Base-by-base conservation (phyloP, 139 green algal genomes). In the Volvox reticuliferus region DNA sequence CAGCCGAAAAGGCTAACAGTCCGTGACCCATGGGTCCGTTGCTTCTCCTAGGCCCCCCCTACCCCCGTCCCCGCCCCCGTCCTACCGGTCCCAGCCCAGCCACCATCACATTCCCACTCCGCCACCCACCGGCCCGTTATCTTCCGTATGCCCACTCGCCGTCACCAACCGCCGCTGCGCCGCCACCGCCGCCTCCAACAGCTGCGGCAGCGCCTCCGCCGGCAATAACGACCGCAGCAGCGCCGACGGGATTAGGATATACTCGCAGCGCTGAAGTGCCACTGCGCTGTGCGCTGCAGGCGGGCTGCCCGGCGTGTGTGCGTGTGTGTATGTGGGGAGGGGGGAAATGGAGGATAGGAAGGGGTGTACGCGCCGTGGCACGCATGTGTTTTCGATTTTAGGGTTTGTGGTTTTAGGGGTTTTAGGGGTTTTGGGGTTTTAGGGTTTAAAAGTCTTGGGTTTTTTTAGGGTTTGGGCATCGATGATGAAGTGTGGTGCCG, bases 221-320 rank as follows among this genome's bases (percentile, higher is more conserved):
- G 89, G 89, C 89, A 92, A 65, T 33, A 89, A 32, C 19, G 82
- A 35, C 2, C 76, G 71, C 89, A 92, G 89, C 24, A 90, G 81
- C 55, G 75, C 6, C 6, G 73, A 50, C 14, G 89, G 89, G 26
- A 92, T 67, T 17, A 92, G 76, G 28, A 92, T 68, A 35, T 79
- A 76, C 89, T 92, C 89, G 36, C 82, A 89, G 83, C 81, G 83
- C 36, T 55, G 50, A 2, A 82, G 73, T 37, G 73, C 67, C 19
- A 90, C 55, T n/a, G 83, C 82, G 17, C 68, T 90, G 89, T 92
- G 62, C 73, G 65, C 71, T 2, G 76, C 20, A 3, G 17, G 0
- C 18, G 84, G 37, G 36, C 83, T 89, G 83, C 67, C 44, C 44
- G 44, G 44, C 44, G 44, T 55, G 44, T 55, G 44, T 55, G 44